Conservation (phyloP, 352 stramenopile genomes). For the Globisporangium nagaii region DNA sequence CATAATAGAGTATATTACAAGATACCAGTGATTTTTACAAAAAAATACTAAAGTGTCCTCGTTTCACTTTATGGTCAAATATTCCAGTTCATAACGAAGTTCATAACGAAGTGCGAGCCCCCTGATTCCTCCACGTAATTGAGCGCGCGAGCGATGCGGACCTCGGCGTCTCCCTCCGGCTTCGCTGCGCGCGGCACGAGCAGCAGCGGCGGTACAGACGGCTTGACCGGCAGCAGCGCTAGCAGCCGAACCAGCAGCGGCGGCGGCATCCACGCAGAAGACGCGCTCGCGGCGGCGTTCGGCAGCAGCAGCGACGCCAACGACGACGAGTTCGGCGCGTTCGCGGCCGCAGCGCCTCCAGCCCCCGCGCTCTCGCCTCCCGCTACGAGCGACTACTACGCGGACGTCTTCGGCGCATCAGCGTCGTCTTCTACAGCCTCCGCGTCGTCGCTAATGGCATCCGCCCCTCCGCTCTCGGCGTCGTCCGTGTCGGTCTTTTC, state of each 20-base stretch:
- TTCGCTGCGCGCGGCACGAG: background rate
- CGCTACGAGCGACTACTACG: slow-evolving; percentile 24
- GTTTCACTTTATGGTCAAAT: too few relatives aligned
- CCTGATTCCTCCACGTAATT: slow-evolving; percentile 5
- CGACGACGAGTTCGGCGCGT: slow-evolving; percentile 36
- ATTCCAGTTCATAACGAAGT: too few relatives aligned
- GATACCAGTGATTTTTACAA: too few relatives aligned
- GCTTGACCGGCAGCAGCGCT: background rate
- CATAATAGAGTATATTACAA: too few relatives aligned
- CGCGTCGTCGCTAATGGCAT: slow-evolving; percentile 7
- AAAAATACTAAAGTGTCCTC: too few relatives aligned
- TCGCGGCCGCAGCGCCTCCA: slow-evolving; percentile 24
- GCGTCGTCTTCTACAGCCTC: too few relatives aligned
- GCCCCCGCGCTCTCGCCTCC: background rate
- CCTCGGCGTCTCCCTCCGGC: background rate
- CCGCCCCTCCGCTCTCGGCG: background rate
- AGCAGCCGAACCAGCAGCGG: background rate
- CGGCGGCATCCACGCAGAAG: background rate
- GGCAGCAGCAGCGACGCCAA: slow-evolving; percentile 2
- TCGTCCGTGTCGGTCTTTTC: background rate
- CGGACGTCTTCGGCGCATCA: slow-evolving; percentile 25
- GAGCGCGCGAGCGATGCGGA: background rate
- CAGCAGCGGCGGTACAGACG: background rate
- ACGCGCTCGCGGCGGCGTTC: background rate
- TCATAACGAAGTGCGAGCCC: too few relatives aligned